These are phyloP conservation scores for Plenodomus lindquistii DNA, from an alignment of 2,329 filamentous ascomycete species.

Conservation along the genomic window DNA sequence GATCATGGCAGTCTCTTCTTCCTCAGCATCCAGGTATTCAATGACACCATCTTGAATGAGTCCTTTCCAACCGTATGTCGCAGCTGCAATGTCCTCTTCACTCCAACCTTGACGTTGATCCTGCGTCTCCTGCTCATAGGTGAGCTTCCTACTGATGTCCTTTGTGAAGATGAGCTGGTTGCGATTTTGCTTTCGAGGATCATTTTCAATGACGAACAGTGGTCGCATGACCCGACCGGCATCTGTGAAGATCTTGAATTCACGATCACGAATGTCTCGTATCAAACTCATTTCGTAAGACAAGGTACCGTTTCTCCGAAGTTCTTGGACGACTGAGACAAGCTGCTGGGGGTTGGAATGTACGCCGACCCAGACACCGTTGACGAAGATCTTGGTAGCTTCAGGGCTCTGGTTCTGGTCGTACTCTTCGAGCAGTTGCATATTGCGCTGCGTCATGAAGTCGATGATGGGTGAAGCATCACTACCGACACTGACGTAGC, in stretches of 20 bases:
- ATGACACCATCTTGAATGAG: conserved; percentile 83
- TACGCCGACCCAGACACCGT: conserved; percentile 97
- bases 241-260: conserved; percentile 98
- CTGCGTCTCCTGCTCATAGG: conserved; percentile 70
- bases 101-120: conserved; percentile 58
- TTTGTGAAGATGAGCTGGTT: conserved; percentile 79
- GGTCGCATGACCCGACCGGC: conserved; percentile 93
- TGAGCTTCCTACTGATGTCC: conserved; percentile 76
- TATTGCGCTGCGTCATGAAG: conserved; percentile 93
- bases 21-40: conserved; percentile 95
- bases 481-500: conserved; percentile 94
- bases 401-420: conserved; percentile 69
- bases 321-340: conserved; percentile 74
- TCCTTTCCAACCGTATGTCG: conserved; percentile 85
- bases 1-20: conserved; percentile 99
- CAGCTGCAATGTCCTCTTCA: conserved; percentile 61
- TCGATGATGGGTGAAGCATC: conserved; percentile 88
- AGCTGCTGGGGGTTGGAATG: conserved; percentile 87
- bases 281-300: conserved; percentile 93
- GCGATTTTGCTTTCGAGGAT: conserved; percentile 71
- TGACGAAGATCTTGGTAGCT: conserved; percentile 97
- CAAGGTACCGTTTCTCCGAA: conserved; percentile 80
- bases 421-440: conserved; percentile 97
- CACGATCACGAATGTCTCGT: conserved; percentile 92
- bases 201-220: conserved; percentile 89